Conservation (phyloP, 495 filamentous ascomycete genomes). For the Opeltia flavorubescens region DNA sequence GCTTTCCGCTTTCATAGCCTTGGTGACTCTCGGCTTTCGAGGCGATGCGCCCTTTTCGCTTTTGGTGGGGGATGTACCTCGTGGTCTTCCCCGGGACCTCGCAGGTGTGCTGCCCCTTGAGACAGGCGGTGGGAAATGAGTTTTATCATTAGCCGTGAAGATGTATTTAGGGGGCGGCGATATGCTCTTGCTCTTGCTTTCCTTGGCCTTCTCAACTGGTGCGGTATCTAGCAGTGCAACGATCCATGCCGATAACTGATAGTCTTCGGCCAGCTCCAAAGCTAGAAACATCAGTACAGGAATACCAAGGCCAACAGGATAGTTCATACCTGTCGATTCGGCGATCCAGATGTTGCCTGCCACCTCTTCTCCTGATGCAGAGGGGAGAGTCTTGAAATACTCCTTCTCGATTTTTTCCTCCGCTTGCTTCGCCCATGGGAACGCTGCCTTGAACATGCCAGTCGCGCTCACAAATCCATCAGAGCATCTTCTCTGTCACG, state of each 20-base stretch:
- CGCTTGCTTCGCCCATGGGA: conserved; percentile 72
- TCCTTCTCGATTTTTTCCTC: conserved; percentile 82
- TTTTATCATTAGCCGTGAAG: conserved; percentile 22
- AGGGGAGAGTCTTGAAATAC: conserved; percentile 62
- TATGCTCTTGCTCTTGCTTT: conserved; percentile 50
- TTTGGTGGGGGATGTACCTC: conserved; percentile 45
- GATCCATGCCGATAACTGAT: conserved; percentile 75
- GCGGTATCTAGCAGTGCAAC: conserved; percentile 72
- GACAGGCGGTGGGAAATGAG: conserved; percentile 18
- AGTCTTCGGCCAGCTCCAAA: conserved; percentile 70
- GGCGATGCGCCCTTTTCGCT: conserved; percentile 42
- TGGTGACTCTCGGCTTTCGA: conserved; percentile 56
- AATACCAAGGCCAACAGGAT: not conserved
- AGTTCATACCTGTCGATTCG: conserved; percentile 54
- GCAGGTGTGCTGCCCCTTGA: conserved; percentile 13
- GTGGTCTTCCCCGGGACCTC: conserved; percentile 35
- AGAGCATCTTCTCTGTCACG: conserved; percentile 69
- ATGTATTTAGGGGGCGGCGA: conserved; percentile 54
- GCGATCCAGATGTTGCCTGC: conserved; percentile 96
- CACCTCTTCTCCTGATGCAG: conserved; percentile 78
- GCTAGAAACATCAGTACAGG: conserved; percentile 33
- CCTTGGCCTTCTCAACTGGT: conserved; percentile 41
- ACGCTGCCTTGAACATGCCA: conserved; percentile 99
- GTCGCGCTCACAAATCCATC: conserved; percentile 93
- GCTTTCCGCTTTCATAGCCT: conserved; percentile 37